phyloP scores from a whole-genome alignment of 1,139 yeast species.

The Blastobotrys apis region DNA sequence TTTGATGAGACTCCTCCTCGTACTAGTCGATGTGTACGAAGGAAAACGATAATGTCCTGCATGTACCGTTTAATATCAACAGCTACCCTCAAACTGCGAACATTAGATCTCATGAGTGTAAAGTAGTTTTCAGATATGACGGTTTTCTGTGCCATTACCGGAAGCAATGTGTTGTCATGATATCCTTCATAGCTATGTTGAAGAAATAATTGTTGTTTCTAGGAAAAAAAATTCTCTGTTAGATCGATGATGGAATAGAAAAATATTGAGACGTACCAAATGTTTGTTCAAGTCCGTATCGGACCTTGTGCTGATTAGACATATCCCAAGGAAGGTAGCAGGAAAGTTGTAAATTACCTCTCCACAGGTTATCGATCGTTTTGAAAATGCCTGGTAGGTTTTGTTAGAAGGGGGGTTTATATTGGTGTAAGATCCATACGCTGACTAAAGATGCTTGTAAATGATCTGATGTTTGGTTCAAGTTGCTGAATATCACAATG shows the following conservation, averaged over 20 bases:
- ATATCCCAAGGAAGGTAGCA: slow-evolving; percentile 15
- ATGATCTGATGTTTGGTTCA: slow-evolving; percentile 26
- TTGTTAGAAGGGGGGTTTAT: too few relatives aligned
- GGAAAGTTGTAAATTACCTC: slow-evolving; percentile 14
- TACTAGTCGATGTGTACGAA: slow-evolving; percentile 50
- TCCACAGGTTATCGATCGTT: slow-evolving; percentile 8
- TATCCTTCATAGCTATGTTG: slow-evolving; percentile 9
- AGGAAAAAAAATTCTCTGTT: too few relatives aligned
- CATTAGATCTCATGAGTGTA: slow-evolving; percentile 3
- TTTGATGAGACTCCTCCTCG: slow-evolving; percentile 48
- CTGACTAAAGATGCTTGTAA: slow-evolving; percentile 29
- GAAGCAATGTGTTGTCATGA: neutral
- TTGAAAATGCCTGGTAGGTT: slow-evolving; percentile 7
- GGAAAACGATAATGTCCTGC: slow-evolving; percentile 48
- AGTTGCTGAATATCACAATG: slow-evolving; percentile 24
- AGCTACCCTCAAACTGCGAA: slow-evolving; percentile 39
- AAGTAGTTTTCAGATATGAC: slow-evolving; percentile 10
- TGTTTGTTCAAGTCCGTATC: slow-evolving; percentile 4
- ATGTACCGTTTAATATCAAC: slow-evolving; percentile 51
- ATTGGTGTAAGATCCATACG: too few relatives aligned
- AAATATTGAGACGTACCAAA: slow-evolving; percentile 9
- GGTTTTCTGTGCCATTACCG: neutral
- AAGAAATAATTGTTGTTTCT: slow-evolving; percentile 13
- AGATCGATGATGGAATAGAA: too few relatives aligned
- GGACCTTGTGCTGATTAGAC: slow-evolving; percentile 9